Evolutionary conservation across 2,329 filamentous ascomycete species (phyloP).

Genomic region (Botrytis galanthina): DNA sequence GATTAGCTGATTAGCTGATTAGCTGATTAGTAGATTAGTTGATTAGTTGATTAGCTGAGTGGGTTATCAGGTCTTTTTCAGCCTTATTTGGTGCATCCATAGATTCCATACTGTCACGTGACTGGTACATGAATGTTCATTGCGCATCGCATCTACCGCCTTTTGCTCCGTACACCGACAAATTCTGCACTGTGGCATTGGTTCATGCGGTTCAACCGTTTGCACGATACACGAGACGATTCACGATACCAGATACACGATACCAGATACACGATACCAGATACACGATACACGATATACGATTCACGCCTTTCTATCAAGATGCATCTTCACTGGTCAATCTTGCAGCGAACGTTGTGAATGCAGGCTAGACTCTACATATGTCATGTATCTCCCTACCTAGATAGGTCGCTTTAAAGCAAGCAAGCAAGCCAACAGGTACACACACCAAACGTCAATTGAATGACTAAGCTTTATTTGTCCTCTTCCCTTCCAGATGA

Average conservation of each 20-base stretch:
- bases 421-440: background rate
- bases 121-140: background rate
- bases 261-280: no score
- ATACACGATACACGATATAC: background rate
- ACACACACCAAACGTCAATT: background rate
- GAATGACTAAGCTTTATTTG: background rate
- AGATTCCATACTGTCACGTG: no score
- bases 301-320: background rate
- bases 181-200: background rate
- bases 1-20: background rate
- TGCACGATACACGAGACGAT: background rate
- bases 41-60: background rate
- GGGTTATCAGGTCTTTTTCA: background rate
- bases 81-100: constrained; percentile 6
- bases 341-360: background rate
- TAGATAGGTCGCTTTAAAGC: background rate
- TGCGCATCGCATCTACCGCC: background rate
- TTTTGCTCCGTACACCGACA: background rate
- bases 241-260: background rate
- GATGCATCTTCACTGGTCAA: background rate
- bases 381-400: background rate
- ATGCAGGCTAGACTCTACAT: background rate
- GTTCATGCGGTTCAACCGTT: background rate
- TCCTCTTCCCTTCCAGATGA: background rate
- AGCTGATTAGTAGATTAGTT: background rate